Conservation (phyloP, 2,329 filamentous ascomycete genomes). For the Apiospora aurea region DNA sequence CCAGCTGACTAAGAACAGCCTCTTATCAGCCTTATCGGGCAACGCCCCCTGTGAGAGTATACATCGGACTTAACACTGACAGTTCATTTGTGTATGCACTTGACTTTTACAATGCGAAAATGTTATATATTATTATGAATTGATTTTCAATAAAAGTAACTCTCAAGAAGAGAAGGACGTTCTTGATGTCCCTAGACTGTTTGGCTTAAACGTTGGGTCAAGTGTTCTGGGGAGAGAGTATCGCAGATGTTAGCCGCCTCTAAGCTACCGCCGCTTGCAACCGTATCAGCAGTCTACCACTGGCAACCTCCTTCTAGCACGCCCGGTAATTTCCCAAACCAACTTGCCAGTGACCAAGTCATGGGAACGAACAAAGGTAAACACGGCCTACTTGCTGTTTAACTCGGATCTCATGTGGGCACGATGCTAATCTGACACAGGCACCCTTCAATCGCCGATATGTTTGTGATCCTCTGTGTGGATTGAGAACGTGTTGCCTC, state of each 20-base stretch:
- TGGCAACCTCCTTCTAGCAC: background rate
- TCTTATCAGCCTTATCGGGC: constrained; percentile 7
- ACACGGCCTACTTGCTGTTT: background rate
- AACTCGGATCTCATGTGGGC: background rate
- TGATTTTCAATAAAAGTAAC: no score
- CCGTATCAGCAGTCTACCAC: background rate
- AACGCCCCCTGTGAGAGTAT: background rate
- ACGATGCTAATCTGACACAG: background rate
- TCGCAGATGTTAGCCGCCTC: background rate
- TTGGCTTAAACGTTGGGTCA: background rate
- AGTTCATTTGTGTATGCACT: background rate
- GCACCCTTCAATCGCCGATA: background rate
- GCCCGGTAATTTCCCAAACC: background rate
- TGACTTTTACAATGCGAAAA: background rate
- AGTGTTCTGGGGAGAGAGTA: background rate
- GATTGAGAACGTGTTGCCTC: background rate
- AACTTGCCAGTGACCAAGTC: background rate
- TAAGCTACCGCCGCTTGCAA: background rate
- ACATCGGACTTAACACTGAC: background rate
- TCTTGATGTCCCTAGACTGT: background rate
- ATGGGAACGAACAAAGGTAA: background rate
- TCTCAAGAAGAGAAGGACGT: background rate
- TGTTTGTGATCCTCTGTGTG: background rate
- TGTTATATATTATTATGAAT: background rate
- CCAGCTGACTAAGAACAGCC: constrained; percentile 20